Base-by-base conservation (phyloP, 768 basidiomycete genomes). In the Leccinum barrowsii region DNA sequence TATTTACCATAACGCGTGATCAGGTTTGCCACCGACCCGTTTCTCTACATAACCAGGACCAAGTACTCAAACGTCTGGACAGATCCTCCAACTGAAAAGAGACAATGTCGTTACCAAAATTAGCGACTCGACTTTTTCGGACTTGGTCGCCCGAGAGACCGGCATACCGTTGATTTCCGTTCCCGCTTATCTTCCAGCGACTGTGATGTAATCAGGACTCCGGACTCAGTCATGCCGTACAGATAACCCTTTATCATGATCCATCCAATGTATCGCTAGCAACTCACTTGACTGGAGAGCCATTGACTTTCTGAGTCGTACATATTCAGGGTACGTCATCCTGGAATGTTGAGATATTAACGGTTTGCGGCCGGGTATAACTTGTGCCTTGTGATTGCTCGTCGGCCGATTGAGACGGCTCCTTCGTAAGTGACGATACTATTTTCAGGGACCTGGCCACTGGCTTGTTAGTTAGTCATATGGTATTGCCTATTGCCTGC, bases 1-100 rank as follows among this genome's bases (percentile, higher is more conserved):
- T 88, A 19, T 85, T 90, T 60, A 90, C 89, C 0, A 64, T 91
- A 17, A 89, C 90, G 13, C 77, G 82, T 34, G 81, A 82, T 59
- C 89, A 91, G 78, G 89, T 88, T 55, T 24, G 13, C 24, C 50
- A 2, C 30, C 26, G 15, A 8, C 26, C 6, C 21, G 21, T 50
- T 30, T 50, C 12, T 52, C 46, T 50, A 40, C 37, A 17, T 37
- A 8, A 17, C 15, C 22, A 17, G 21, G 3, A 49, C 12, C 34
- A 28, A 28, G 28, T 28, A 7, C 52, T 63, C 21, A 48, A 48
- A 46, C 51, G 35, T 54, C 17, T 54, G 49, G 52, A n/a, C 53
- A 89, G 87, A 76, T 89, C 42, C 76, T 81, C 58, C 89, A 89
- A 67, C 74, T 90, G 22, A 79, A 80, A 58, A 67, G 65, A 15